These are phyloP conservation scores for Grammothele lineata DNA, from an alignment of 768 basidiomycete genomes.

Conservation along the genomic window DNA sequence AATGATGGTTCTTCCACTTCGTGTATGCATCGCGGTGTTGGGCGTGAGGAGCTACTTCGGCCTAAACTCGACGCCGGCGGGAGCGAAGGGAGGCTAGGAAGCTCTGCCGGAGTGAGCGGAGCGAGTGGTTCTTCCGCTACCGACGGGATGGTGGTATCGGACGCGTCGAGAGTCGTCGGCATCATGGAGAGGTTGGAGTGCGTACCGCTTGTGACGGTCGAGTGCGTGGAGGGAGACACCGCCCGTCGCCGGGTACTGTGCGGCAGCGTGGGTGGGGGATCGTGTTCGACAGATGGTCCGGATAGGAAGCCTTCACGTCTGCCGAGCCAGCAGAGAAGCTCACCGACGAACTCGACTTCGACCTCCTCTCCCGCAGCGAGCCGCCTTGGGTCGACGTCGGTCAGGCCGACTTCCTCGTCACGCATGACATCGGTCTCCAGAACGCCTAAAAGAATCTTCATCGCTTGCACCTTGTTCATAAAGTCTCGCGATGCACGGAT, in stretches of 20 bases:
- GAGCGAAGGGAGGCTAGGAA: slow-evolving; percentile 5
- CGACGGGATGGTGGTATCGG: slow-evolving; percentile 24
- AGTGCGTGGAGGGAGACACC: slow-evolving; percentile 25
- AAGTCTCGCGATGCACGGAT: slow-evolving; percentile 33
- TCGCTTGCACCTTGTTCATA: slow-evolving; percentile 50
- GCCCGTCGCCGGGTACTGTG: slow-evolving; percentile 1
- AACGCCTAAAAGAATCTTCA: slow-evolving; percentile 74
- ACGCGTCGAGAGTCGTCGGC: slow-evolving; percentile 31
- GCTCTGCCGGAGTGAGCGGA: slow-evolving; percentile 8
- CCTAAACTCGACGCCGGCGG: slow-evolving; percentile 9
- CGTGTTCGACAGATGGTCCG: slow-evolving; percentile 3
- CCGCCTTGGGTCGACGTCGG: slow-evolving; percentile 57
- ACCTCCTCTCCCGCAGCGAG: slow-evolving; percentile 63
- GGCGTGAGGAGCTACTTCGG: slow-evolving; percentile 8
- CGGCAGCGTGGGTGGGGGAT: slow-evolving; percentile 4
- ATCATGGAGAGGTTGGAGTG: slow-evolving; percentile 28
- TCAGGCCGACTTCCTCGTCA: slow-evolving; percentile 55
- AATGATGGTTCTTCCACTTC: slow-evolving; percentile 40
- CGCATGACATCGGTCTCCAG: slow-evolving; percentile 61
- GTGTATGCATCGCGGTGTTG: slow-evolving; percentile 47
- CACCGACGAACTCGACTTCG: slow-evolving; percentile 61
- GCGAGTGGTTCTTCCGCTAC: slow-evolving; percentile 21
- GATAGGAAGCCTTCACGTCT: slow-evolving; percentile 35
- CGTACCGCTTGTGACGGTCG: slow-evolving; percentile 33
- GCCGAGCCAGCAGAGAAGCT: slow-evolving; percentile 69